These are phyloP conservation scores for Botryotinia calthae DNA, from an alignment of 2,329 filamentous ascomycete species.

Conservation along the genomic window DNA sequence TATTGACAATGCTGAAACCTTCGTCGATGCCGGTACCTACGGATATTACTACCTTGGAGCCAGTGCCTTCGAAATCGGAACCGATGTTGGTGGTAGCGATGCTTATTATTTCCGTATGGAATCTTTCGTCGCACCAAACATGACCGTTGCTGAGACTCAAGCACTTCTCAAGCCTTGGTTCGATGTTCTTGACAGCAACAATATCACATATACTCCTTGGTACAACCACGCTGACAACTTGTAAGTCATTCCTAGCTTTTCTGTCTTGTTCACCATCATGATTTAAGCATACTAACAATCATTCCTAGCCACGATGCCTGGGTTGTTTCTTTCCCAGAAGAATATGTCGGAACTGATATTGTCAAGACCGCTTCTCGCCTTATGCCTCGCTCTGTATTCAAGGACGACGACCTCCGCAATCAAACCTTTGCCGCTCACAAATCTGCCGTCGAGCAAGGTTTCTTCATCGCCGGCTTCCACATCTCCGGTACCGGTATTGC, in stretches of 20 bases:
- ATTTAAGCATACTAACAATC: slow-evolving; percentile 25
- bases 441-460: slow-evolving; percentile 38
- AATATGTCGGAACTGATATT: slow-evolving; percentile 36
- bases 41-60: slow-evolving; percentile 39
- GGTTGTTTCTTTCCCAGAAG: slow-evolving; percentile 43
- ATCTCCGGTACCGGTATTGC: slow-evolving; percentile 22
- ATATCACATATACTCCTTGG: slow-evolving; percentile 27
- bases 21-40: slow-evolving; percentile 39
- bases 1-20: slow-evolving; percentile 45
- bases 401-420: slow-evolving; percentile 32
- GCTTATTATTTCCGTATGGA: slow-evolving; percentile 20
- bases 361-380: slow-evolving; percentile 42
- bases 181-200: slow-evolving; percentile 37
- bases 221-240: slow-evolving; percentile 36
- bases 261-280: too few relatives aligned
- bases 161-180: slow-evolving; percentile 42
- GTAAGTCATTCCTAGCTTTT: background rate
- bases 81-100: slow-evolving; percentile 35
- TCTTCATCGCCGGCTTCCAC: slow-evolving; percentile 38
- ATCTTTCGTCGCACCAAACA: slow-evolving; percentile 37
- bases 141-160: slow-evolving; percentile 31
- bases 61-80: slow-evolving; percentile 32
- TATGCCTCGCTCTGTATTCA: slow-evolving; percentile 43
- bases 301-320: slow-evolving; percentile 32
- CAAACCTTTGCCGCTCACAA: slow-evolving; percentile 37